These are phyloP conservation scores for Blastobotrys chiropterorum DNA, from an alignment of 805 yeast species.

Conservation along the genomic window DNA sequence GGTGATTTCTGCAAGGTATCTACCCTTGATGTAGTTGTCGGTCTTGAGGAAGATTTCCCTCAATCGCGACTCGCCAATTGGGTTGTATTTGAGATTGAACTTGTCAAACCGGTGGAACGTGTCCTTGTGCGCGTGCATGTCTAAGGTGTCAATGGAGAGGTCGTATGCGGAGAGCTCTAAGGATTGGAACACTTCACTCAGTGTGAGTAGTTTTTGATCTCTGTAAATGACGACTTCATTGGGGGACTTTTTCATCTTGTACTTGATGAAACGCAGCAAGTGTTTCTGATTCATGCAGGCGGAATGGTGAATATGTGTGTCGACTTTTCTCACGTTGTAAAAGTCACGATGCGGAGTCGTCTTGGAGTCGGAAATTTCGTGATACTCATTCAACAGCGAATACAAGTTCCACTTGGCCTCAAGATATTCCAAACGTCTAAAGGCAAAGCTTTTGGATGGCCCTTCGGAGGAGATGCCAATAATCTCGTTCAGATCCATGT, in stretches of 20 bases:
- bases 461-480: slow-evolving; percentile 83
- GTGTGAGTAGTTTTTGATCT: slow-evolving; percentile 82
- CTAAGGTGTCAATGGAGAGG: slow-evolving; percentile 90
- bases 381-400: slow-evolving; percentile 80
- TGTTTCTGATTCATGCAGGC: slow-evolving; percentile 99
- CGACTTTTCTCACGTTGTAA: slow-evolving; percentile 93
- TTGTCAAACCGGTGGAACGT: slow-evolving; percentile 97
- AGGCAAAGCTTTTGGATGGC: slow-evolving; percentile 94
- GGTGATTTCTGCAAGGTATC: slow-evolving; percentile 88
- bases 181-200: slow-evolving; percentile 87
- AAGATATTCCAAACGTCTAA: slow-evolving; percentile 82
- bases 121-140: slow-evolving; percentile 99
- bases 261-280: slow-evolving; percentile 85
- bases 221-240: slow-evolving; percentile 89
- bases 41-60: slow-evolving; percentile 95
- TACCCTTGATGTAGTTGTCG: slow-evolving; percentile 84
- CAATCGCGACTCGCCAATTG: slow-evolving; percentile 95
- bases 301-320: slow-evolving; percentile 97
- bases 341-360: slow-evolving; percentile 95
- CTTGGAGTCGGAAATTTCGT: slow-evolving; percentile 85
- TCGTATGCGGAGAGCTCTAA: slow-evolving; percentile 90
- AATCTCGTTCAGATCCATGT: slow-evolving; percentile 70
- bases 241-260: slow-evolving; percentile 80
- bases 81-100: slow-evolving; percentile 94
- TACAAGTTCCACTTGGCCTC: slow-evolving; percentile 97